phyloP scores from a whole-genome alignment of 306 rosid genomes.

The Chamaecrista fasciculata region DNA sequence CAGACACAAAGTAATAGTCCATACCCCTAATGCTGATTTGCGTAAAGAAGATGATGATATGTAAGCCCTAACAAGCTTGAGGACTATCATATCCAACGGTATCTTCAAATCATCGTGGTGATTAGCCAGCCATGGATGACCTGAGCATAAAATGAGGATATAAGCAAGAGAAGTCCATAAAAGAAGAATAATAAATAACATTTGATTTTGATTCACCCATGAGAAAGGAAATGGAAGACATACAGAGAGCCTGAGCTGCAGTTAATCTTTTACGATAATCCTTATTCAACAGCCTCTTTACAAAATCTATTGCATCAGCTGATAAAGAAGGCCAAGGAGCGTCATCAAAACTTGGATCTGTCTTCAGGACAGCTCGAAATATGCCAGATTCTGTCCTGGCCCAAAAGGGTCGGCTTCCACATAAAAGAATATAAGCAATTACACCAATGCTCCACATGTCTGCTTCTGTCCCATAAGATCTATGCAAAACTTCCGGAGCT shows the following conservation, averaged over 20 bases:
- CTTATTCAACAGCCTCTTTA: conserved; percentile 68
- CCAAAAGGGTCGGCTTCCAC: conserved; percentile 93
- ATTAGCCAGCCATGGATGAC: conserved; percentile 78
- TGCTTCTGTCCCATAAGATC: conserved; percentile 80
- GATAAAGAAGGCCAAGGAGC: conserved; percentile 90
- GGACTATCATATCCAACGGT: conserved; percentile 70
- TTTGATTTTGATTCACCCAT: neutral
- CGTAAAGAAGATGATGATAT: conserved; percentile 67
- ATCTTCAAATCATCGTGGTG: conserved; percentile 50
- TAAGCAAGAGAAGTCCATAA: conserved; percentile 13
- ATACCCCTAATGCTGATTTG: conserved; percentile 75
- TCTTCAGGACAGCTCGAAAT: conserved; percentile 77
- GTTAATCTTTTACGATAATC: conserved; percentile 74
- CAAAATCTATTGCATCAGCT: conserved; percentile 69
- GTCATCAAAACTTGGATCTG: conserved; percentile 82
- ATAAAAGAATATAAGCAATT: conserved; percentile 79
- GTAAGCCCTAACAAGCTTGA: conserved; percentile 63
- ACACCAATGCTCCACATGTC: conserved; percentile 96
- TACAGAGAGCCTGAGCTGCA: conserved; percentile 75
- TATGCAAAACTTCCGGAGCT: conserved; percentile 90
- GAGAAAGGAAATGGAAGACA: conserved; percentile 27
- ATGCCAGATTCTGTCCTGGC: conserved; percentile 84
- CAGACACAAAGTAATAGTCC: conserved; percentile 14
- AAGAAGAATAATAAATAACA: conserved; percentile 8
- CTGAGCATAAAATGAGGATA: conserved; percentile 36